Conservation (phyloP, 2,329 filamentous ascomycete genomes). For the Pseudocercospora cruenta region DNA sequence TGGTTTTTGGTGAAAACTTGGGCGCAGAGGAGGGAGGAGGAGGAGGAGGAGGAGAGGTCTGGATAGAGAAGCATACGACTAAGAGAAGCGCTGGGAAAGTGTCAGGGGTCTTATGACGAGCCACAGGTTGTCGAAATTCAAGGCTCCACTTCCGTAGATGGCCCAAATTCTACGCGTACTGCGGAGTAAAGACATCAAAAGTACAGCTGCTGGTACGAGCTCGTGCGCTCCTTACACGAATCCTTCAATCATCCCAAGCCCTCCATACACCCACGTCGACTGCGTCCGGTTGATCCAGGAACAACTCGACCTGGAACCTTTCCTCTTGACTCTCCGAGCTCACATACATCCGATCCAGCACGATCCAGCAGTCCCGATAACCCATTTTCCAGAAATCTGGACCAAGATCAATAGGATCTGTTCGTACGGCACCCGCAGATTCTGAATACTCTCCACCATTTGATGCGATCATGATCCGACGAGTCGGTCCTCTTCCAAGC, state of each 20-base stretch:
- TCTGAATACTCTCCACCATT: constrained; percentile 77
- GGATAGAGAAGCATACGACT: too few relatives aligned
- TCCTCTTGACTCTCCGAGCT: constrained; percentile 52
- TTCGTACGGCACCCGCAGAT: constrained; percentile 63
- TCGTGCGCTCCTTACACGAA: too few relatives aligned
- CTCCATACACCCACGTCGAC: constrained; percentile 52
- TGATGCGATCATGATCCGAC: constrained; percentile 66
- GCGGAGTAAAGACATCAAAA: neutral
- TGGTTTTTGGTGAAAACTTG: too few relatives aligned
- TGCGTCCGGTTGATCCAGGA: constrained; percentile 49
- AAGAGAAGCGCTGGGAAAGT: too few relatives aligned
- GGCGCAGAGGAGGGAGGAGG: too few relatives aligned
- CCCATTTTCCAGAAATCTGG: constrained; percentile 54
- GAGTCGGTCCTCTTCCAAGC: constrained; percentile 70
- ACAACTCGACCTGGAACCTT: constrained; percentile 55
- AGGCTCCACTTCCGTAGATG: too few relatives aligned
- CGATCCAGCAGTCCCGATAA: constrained; percentile 70
- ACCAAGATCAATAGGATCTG: constrained; percentile 73
- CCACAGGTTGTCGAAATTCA: too few relatives aligned
- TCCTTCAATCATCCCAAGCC: constrained; percentile 46
- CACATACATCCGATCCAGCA: constrained; percentile 77
- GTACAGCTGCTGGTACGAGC: too few relatives aligned
- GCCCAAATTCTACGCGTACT: neutral
- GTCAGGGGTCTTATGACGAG: too few relatives aligned
- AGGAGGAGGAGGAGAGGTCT: too few relatives aligned